A percentile compares a stretch with the other conserved stretches of the same genome.
These are phyloP conservation scores for Dryas octopetala DNA, from an alignment of 306 rosid genomes.

Conservation along the genomic window DNA sequence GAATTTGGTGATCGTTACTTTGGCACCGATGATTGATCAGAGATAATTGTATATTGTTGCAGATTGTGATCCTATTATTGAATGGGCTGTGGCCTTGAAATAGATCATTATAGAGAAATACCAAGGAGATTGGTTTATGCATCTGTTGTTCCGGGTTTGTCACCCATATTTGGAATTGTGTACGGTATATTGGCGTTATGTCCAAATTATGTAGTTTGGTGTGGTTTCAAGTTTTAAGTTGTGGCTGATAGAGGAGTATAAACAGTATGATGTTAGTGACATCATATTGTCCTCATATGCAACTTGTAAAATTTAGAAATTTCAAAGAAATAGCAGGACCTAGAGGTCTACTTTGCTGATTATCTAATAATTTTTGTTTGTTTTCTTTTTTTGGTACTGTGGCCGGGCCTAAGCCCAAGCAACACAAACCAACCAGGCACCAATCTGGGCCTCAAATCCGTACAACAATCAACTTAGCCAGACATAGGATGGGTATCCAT, in stretches of 20 bases:
- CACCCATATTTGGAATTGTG: background rate
- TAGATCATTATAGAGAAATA: background rate
- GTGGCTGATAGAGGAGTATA: background rate
- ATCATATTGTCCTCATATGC: background rate
- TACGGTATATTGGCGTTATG: background rate
- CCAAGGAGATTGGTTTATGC: background rate
- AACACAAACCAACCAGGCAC: too few relatives aligned
- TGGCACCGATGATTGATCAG: slow-evolving; percentile 66
- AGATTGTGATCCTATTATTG: background rate
- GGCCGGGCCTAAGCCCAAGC: too few relatives aligned
- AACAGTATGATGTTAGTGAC: background rate
- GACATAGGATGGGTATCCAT: too few relatives aligned
- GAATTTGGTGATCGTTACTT: slow-evolving; percentile 97
- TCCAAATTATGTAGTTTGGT: background rate
- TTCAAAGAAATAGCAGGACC: background rate
- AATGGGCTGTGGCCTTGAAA: slow-evolving; percentile 9
- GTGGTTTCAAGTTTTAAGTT: background rate
- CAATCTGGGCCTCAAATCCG: too few relatives aligned
- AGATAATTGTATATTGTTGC: background rate
- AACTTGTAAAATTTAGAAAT: background rate
- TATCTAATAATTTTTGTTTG: too few relatives aligned
- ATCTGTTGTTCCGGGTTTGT: background rate
- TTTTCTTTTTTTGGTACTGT: too few relatives aligned
- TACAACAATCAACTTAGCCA: too few relatives aligned
- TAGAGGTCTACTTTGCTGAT: background rate